Evolutionary conservation across 2,329 filamentous ascomycete species (phyloP), one percentile per base, ranked within the genome.

Genomic region (Fusarium sacchari): DNA sequence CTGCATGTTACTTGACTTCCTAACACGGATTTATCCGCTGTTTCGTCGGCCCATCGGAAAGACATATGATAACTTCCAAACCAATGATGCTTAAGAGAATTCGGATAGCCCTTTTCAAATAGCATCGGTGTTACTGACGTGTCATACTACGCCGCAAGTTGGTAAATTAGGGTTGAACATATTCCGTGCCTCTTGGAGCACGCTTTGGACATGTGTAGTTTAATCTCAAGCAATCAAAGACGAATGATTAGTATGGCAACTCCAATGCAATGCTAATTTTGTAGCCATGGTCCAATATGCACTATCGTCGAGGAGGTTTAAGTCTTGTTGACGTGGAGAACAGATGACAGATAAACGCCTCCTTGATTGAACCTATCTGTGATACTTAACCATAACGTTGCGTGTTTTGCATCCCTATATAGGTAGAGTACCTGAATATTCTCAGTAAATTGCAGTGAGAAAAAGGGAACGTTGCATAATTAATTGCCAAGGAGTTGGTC

Each of bases 1-100:
- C 26, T 46, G 64, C 47, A 30, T 42, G 64, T 18, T 46, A 18
- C 43, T 60, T 57, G 39, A 37, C 64, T 67, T 67, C 64, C 64
- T 26, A 67, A 60, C 28, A 10, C 5, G 64, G 52, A 60, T 60
- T 67, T 52, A 59, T 20, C 52, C 64, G 62, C 26, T 42, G 53
- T 44, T 15, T 15, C 36, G 9, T 32, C 37, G 63, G 37, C 11
- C 44, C 34, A 67, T 60, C 6, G 22, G 15, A 13, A 18, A 30
- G 17, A 7, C 17, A 40, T 26, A 28, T 37, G 20, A 17, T 24
- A 17, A 24, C 30, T 40, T 36, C 24, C 37, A 59, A 32, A n/a
- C 40, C 63, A 67, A 67, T 67, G 9, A 18, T 11, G 10, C 6
- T 12, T 28, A 3, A 17, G 1, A n/a, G 6, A 22, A 36, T 9